These are phyloP conservation scores for Ophiosphaerella narmari DNA, from an alignment of 2,329 filamentous ascomycete species.

Conservation along the genomic window DNA sequence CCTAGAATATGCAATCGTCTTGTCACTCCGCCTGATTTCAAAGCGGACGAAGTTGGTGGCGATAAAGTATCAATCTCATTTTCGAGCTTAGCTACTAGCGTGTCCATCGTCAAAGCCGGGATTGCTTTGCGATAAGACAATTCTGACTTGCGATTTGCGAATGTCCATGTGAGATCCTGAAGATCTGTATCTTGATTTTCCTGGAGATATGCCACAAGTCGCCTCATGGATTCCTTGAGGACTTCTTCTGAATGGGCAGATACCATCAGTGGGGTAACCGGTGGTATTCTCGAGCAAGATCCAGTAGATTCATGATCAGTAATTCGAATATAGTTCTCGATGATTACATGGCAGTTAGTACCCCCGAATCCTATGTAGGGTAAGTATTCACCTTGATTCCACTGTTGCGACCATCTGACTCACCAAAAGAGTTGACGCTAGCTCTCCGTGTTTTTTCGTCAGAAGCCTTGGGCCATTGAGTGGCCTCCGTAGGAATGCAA, in stretches of 20 bases:
- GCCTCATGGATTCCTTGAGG: not conserved
- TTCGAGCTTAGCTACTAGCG: no score
- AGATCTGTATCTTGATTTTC: not conserved
- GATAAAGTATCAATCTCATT: not conserved
- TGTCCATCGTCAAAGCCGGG: no score
- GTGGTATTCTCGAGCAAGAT: no score
- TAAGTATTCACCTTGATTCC: no score
- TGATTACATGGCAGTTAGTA: not conserved
- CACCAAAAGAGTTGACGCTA: not conserved
- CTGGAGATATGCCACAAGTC: not conserved
- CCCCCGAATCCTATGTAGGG: not conserved
- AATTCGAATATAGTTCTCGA: no score
- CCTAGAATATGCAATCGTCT: not conserved
- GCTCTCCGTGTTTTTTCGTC: not conserved
- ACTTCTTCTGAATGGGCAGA: not conserved
- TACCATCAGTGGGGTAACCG: conserved; percentile 8
- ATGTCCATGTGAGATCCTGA: not conserved
- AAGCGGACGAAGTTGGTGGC: not conserved
- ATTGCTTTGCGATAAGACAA: not conserved
- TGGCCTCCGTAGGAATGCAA: not conserved
- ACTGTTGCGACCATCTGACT: no score
- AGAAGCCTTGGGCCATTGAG: not conserved
- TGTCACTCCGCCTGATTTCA: not conserved
- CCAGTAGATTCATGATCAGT: no score
- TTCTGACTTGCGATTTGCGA: not conserved